Base-by-base conservation (phyloP, 2,329 filamentous ascomycete genomes). In the Scytalidium sp. region DNA sequence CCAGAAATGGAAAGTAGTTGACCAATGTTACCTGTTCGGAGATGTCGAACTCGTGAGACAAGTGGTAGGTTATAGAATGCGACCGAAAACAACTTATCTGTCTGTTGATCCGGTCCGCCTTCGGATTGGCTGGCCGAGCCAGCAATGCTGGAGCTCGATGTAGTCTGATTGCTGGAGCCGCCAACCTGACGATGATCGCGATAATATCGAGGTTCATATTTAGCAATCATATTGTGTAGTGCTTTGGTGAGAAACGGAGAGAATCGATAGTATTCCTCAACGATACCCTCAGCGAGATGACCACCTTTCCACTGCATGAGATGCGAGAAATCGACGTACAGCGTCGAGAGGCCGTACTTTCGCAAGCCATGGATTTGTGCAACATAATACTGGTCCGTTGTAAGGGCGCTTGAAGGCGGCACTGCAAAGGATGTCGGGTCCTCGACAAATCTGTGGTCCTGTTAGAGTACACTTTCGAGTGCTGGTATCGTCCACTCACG, bases 1-100 rank as follows among this genome's bases (percentile, higher is more conserved):
- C 94, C 94, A 7, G 94, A 99, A 59, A 99, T 96, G 10, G 94
- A 97, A 5, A 96, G 82, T 41, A 99, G 80, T 65, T 93, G 90
- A 47, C 94, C 94, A 60, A 99, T 95, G 60, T 96, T 92, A 54
- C 83, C 80, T 21, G 94, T 96, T 25, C 94, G 86, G 55, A 99
- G 47, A 52, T 66, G 62, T 49, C 65, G 61, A 46, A 67, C 61
- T 45, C 65, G 58, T 21, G 62, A 61, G 19, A 67, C 60, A 21
- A 67, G 58, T 15, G 86, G 84, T n/a, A 89, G 70, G 57, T 89
- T 89, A 70, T 89, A 89, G 58, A 89, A 89, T 4, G 86, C 85
- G 21, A 89, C 63, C 0, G 85, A 81, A 68, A 99, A 97, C 32
- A 99, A 78, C 75, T 96, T 97, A 72, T 99, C 94, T 0, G 94